Evolutionary conservation across 2,329 filamentous ascomycete species (phyloP).

Genomic region (Ascochyta fabae): DNA sequence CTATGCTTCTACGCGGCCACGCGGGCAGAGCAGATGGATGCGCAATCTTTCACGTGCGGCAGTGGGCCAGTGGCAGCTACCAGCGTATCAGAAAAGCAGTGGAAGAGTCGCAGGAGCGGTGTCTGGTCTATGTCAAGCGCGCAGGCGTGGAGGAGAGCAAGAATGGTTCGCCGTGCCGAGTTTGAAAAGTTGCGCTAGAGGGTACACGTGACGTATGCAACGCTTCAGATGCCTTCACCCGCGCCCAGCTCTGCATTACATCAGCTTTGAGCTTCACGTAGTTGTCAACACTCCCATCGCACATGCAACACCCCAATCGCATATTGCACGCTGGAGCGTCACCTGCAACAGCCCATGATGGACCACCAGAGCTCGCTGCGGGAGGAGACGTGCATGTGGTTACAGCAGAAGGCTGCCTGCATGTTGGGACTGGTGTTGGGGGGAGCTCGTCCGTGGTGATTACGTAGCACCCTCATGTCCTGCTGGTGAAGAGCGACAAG

Average conservation of each 20-base stretch:
- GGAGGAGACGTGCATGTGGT: neutral
- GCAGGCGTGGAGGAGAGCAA: slow-evolving; percentile 24
- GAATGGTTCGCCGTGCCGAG: slow-evolving; percentile 17
- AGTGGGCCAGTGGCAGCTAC: slow-evolving; percentile 27
- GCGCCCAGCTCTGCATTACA: neutral
- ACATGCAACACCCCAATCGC: too few species aligned
- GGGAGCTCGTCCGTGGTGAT: neutral
- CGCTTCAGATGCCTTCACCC: neutral
- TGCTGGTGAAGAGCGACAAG: neutral
- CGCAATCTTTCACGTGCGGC: slow-evolving; percentile 29
- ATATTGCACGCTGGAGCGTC: too few species aligned
- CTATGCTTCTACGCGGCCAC: slow-evolving; percentile 35
- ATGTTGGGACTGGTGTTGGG: neutral
- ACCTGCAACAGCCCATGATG: too few species aligned
- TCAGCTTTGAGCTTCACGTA: neutral
- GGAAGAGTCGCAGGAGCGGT: slow-evolving; percentile 21
- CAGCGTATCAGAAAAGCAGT: slow-evolving; percentile 30
- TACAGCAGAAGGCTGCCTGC: neutral
- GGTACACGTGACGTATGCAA: slow-evolving; percentile 22
- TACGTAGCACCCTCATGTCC: slow-evolving; percentile 8
- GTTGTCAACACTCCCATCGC: too few species aligned
- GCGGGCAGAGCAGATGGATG: slow-evolving; percentile 24
- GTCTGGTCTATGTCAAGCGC: slow-evolving; percentile 31
- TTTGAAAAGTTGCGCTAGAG: slow-evolving; percentile 13
- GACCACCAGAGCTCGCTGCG: neutral